These are phyloP conservation scores for Meredithiella fracta DNA, from an alignment of 2,329 filamentous ascomycete species.

Conservation along the genomic window DNA sequence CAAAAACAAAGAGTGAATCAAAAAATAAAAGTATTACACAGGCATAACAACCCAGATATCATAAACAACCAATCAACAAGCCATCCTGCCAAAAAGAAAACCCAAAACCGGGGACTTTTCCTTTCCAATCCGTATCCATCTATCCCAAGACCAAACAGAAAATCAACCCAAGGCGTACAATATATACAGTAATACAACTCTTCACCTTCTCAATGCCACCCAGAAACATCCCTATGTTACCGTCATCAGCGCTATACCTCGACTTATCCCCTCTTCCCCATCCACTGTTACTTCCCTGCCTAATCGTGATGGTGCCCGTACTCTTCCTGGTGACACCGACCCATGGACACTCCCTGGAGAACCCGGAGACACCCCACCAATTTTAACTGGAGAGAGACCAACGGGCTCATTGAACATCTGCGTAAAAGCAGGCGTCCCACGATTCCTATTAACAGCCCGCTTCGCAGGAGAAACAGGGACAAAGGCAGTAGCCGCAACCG, in stretches of 20 bases:
- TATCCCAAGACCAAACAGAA: background rate
- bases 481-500: slow-evolving; percentile 21
- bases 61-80: slow-evolving; percentile 3
- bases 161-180: background rate
- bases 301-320: slow-evolving; percentile 1
- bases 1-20: slow-evolving; percentile 1
- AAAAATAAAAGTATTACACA: slow-evolving; percentile 4
- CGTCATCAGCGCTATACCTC: slow-evolving; percentile 1
- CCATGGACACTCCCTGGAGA: slow-evolving; percentile 13
- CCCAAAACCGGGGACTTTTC: background rate
- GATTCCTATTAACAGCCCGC: slow-evolving; percentile 29
- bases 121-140: background rate
- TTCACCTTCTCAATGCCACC: background rate
- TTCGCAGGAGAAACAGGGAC: slow-evolving; percentile 18
- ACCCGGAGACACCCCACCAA: slow-evolving; percentile 17
- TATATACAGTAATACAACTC: background rate
- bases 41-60: slow-evolving; percentile 7
- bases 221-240: background rate
- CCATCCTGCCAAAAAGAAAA: background rate
- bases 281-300: slow-evolving; percentile 3
- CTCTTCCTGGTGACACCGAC: slow-evolving; percentile 16
- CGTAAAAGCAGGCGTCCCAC: slow-evolving; percentile 45
- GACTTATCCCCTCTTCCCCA: slow-evolving; percentile 3
- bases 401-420: slow-evolving; percentile 47
- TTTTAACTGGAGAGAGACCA: slow-evolving; percentile 25